phyloP scores from a whole-genome alignment of 129 eudicot species.

The Tagetes erecta region DNA sequence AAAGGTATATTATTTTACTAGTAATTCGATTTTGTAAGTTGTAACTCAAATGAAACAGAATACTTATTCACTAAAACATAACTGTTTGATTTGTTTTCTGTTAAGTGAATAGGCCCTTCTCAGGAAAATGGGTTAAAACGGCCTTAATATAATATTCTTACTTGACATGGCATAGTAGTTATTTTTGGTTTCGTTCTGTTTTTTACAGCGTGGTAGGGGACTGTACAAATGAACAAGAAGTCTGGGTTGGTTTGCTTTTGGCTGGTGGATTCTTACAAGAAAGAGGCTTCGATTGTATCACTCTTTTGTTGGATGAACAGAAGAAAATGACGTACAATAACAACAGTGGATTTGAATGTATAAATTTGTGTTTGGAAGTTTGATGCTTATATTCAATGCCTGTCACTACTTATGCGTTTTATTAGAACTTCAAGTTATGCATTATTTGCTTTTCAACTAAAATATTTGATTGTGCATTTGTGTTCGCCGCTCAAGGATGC shows the following conservation, averaged over 20 bases:
- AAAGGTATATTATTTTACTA: background rate
- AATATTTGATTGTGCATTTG: background rate
- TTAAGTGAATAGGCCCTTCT: background rate
- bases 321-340: constrained; percentile 5
- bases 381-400: constrained; percentile 21
- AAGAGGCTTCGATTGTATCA: constrained; percentile 20
- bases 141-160: background rate
- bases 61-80: background rate
- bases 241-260: constrained; percentile 14
- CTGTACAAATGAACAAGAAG: background rate
- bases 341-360: constrained; percentile 22
- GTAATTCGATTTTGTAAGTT: background rate
- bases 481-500: background rate
- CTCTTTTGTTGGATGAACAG: constrained; percentile 27
- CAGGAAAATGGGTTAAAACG: background rate
- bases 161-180: background rate
- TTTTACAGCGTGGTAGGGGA: constrained; percentile 12
- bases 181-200: background rate
- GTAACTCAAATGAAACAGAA: no score
- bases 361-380: constrained; percentile 27
- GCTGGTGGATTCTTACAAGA: constrained; percentile 16
- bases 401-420: constrained; percentile 10
- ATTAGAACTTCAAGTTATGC: constrained; percentile 9
- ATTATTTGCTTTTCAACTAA: background rate
- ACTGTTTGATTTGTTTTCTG: background rate